Conservation (phyloP, 768 basidiomycete genomes). For the Tricholoma terreum region DNA sequence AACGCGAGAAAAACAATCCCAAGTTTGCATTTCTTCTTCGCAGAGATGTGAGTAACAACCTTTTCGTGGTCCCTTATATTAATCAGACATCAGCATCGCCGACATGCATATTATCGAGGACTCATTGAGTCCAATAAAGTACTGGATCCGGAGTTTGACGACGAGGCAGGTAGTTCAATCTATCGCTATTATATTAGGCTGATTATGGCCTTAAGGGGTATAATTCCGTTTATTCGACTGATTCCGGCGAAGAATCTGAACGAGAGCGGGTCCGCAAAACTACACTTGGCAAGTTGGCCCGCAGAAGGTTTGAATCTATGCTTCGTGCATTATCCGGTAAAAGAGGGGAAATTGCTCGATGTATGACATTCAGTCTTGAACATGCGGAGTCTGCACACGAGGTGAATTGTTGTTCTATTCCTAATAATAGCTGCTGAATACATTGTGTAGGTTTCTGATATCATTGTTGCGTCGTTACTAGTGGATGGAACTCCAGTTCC, state of each 20-base stretch:
- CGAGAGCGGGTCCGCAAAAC: slow-evolving; percentile 77
- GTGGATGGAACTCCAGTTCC: slow-evolving; percentile 96
- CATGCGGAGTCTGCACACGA: slow-evolving; percentile 95
- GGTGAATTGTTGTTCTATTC: slow-evolving; percentile 41
- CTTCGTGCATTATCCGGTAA: slow-evolving; percentile 82
- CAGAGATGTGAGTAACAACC: slow-evolving; percentile 42
- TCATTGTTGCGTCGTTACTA: slow-evolving; percentile 84
- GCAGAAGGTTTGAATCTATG: slow-evolving; percentile 87
- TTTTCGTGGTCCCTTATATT: neutral
- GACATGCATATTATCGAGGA: slow-evolving; percentile 68
- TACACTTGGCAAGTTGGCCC: slow-evolving; percentile 72
- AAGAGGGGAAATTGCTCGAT: slow-evolving; percentile 87
- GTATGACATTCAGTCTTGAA: slow-evolving; percentile 96
- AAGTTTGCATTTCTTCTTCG: slow-evolving; percentile 77
- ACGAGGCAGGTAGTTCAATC: slow-evolving; percentile 50
- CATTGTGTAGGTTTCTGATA: slow-evolving; percentile 70
- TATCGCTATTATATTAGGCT: slow-evolving; percentile 4
- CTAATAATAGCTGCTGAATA: neutral
- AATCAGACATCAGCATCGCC: slow-evolving; percentile 51
- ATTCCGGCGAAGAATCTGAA: slow-evolving; percentile 93
- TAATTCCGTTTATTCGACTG: slow-evolving; percentile 86
- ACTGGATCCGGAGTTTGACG: slow-evolving; percentile 72
- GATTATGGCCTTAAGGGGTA: slow-evolving; percentile 54
- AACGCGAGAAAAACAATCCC: slow-evolving; percentile 75
- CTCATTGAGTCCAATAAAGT: slow-evolving; percentile 56